These are phyloP conservation scores for Lactarius quietus DNA, from an alignment of 768 basidiomycete genomes.

Conservation along the genomic window DNA sequence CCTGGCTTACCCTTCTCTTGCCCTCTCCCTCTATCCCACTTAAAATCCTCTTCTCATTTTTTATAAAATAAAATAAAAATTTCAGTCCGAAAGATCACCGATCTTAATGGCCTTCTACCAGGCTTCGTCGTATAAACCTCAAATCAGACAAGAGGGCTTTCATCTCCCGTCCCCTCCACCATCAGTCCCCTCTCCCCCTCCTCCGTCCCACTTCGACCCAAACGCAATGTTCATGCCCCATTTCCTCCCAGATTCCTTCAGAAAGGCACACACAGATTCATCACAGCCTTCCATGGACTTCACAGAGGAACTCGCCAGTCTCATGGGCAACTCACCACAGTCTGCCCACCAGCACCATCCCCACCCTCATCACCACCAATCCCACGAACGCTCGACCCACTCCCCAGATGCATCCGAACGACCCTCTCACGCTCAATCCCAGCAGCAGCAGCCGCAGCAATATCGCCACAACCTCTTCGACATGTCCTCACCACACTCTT, in stretches of 20 bases:
- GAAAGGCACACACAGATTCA: constrained; percentile 44
- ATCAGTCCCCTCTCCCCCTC: constrained; percentile 32
- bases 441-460: constrained; percentile 21
- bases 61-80: not conserved
- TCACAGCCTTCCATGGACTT: constrained; percentile 44
- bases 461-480: constrained; percentile 57
- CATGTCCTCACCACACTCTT: constrained; percentile 47
- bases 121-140: constrained; percentile 47
- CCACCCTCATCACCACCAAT: constrained; percentile 32
- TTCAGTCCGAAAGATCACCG: constrained; percentile 1
- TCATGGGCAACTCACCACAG: constrained; percentile 43
- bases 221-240: constrained; percentile 45
- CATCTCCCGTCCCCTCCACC: constrained; percentile 51
- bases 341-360: constrained; percentile 16
- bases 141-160: constrained; percentile 72
- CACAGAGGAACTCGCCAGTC: constrained; percentile 61
- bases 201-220: constrained; percentile 31
- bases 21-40: not conserved
- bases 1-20: not conserved
- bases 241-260: constrained; percentile 53
- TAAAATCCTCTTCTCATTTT: not conserved
- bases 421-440: constrained; percentile 33
- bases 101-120: constrained; percentile 37
- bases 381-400: constrained; percentile 45
- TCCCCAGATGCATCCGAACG: constrained; percentile 28